Base-by-base conservation (phyloP, 192 early-diverging fungal species). In the Jimgerdemannia flammicorona region DNA sequence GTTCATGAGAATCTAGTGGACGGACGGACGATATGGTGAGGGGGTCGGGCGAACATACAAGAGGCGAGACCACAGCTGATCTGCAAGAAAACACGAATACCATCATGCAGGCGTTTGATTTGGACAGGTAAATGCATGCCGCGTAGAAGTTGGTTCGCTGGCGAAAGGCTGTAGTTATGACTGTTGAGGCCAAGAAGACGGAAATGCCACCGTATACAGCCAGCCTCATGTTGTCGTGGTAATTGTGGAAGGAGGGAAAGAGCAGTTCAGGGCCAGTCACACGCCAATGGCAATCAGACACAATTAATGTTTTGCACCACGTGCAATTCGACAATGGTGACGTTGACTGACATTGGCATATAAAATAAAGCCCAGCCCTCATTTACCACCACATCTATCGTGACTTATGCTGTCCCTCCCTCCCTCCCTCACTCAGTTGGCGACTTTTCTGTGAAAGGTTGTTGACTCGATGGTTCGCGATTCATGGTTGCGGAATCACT, bases 21-120 rank as follows among this genome's bases (percentile, higher is more conserved):
- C 29, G 29, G 29, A 29, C 29, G 29, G 29, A 29, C 29, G 29
- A 1, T 29, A 29, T 29, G 29, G 29, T 29, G 29, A 29, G 29
- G 29, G 29, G 29, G 29, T 29, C 29, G 29, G 29, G 29, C 29
- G 29, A 29, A 29, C 29, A 29, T 29, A 18, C 14, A 65, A 18
- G 19, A 65, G n/a, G 19, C 64, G 14, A 18, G 64, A 14, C 64
- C 14, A 18, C 1, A 65, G 64, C 64, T 19, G 64, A 65, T 18
- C 14, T 65, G 14, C 19, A 14, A 65, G 19, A 19, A 18, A 65
- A 68, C 6, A 19, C 67, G 67, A 41, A 77, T 87, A 95, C 93
- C 93, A 99, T 90, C 82, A 98, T 87, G 74, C 92, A 91, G 10
- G 93, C 90, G 81, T 89, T 93, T 3, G 95, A 97, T 75, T 93